phyloP scores from a whole-genome alignment of 352 stramenopile species.

The Phytophthora sp. region DNA sequence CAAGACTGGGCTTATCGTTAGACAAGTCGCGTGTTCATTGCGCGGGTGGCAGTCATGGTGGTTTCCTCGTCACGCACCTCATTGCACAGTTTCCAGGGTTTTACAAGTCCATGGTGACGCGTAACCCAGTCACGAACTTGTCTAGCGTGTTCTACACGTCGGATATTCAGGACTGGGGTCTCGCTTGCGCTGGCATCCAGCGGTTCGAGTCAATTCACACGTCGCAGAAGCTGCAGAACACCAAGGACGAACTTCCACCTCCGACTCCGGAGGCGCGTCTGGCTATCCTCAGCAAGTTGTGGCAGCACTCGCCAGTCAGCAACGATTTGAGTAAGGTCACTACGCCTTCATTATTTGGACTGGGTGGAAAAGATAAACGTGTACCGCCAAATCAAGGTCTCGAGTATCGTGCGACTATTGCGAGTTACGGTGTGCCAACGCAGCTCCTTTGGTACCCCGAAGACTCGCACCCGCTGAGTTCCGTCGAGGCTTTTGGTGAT shows the following conservation, averaged over 20 bases:
- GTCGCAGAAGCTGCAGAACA: slow-evolving; percentile 53
- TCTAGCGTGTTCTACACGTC: slow-evolving; percentile 92
- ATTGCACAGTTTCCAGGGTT: slow-evolving; percentile 94
- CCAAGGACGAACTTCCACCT: slow-evolving; percentile 33
- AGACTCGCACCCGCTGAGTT: slow-evolving; percentile 73
- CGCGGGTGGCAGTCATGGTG: slow-evolving; percentile 95
- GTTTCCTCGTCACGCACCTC: slow-evolving; percentile 93
- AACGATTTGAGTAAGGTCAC: slow-evolving; percentile 87
- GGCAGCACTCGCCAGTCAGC: slow-evolving; percentile 87
- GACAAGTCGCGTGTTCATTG: slow-evolving; percentile 88
- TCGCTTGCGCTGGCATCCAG: slow-evolving; percentile 84
- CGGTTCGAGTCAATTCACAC: slow-evolving; percentile 89
- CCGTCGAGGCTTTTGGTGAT: slow-evolving; percentile 68
- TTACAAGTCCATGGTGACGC: slow-evolving; percentile 90
- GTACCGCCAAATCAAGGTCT: slow-evolving; percentile 92
- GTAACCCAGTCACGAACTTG: slow-evolving; percentile 96
- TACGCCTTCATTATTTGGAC: slow-evolving; percentile 91
- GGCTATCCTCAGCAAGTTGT: slow-evolving; percentile 82
- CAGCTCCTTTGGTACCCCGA: slow-evolving; percentile 78
- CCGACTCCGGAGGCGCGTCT: slow-evolving; percentile 55
- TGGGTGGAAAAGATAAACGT: slow-evolving; percentile 92
- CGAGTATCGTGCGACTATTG: slow-evolving; percentile 92
- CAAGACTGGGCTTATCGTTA: slow-evolving; percentile 50
- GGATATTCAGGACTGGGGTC: slow-evolving; percentile 97
- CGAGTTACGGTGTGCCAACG: slow-evolving; percentile 54